Conservation (phyloP, 805 yeast species). For the Wickerhamiella bombiphila region DNA sequence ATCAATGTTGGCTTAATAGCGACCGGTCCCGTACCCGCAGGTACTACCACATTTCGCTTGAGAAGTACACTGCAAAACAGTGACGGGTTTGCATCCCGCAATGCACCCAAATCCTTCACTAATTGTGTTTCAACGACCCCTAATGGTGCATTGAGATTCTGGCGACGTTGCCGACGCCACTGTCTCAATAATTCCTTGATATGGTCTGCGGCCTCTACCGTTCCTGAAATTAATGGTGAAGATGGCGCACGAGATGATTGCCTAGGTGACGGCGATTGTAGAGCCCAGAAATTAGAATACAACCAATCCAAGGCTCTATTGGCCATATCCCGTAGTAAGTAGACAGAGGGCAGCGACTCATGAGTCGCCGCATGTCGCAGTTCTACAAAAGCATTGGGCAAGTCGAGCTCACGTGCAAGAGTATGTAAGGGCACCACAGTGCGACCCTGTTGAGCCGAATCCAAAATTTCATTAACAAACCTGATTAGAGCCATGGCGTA, state of each 20-base stretch:
- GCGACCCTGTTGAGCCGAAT: conserved; percentile 67
- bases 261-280: conserved; percentile 8
- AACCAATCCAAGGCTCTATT: conserved; percentile 63
- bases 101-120: conserved; percentile 1
- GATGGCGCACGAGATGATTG: conserved; percentile 16
- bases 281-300: conserved; percentile 54
- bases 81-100: background rate
- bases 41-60: conserved; percentile 14
- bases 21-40: conserved; percentile 6
- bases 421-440: conserved; percentile 66
- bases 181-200: conserved; percentile 30
- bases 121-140: conserved; percentile 4
- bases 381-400: conserved; percentile 80
- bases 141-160: conserved; percentile 24
- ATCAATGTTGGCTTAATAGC: conserved; percentile 4
- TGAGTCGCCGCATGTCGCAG: conserved; percentile 84
- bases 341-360: conserved; percentile 61
- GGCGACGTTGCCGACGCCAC: conserved; percentile 37
- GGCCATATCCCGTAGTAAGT: conserved; percentile 47
- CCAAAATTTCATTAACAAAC: conserved; percentile 83
- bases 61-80: conserved; percentile 11
- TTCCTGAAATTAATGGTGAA: conserved; percentile 10
- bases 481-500: conserved; percentile 41
- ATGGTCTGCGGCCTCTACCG: conserved; percentile 8
- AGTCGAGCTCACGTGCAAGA: conserved; percentile 49